Conservation (phyloP, 306 rosid genomes). For the Psophocarpus tetragonolobus region DNA sequence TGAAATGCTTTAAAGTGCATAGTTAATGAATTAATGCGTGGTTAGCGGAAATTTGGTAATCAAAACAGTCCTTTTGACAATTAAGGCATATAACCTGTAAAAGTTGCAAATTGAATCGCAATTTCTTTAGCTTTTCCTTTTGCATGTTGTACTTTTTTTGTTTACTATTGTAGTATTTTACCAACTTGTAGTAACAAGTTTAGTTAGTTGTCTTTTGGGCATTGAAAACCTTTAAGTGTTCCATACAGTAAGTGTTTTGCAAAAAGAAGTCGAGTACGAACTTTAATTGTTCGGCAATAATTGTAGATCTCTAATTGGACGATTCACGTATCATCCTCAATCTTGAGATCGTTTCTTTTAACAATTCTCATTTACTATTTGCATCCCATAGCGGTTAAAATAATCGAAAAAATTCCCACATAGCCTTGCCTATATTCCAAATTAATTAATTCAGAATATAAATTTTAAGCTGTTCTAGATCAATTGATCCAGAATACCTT, state of each 20-base stretch:
- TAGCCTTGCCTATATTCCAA: too few species aligned
- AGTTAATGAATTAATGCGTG: constrained; percentile 50
- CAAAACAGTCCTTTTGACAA: neutral
- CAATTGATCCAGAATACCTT: too few species aligned
- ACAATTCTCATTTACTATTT: too few species aligned
- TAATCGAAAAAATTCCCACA: too few species aligned
- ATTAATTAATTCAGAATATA: too few species aligned
- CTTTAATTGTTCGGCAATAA: too few species aligned
- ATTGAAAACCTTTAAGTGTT: neutral
- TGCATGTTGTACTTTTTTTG: neutral
- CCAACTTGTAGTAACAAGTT: neutral
- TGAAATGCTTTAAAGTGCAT: constrained; percentile 87
- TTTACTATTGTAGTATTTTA: neutral
- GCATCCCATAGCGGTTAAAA: too few species aligned
- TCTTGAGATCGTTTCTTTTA: too few species aligned
- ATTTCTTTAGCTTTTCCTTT: neutral
- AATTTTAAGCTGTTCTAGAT: too few species aligned
- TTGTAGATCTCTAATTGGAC: too few species aligned
- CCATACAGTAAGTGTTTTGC: neutral
- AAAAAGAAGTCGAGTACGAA: neutral
- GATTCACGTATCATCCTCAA: too few species aligned
- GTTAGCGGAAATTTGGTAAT: constrained; percentile 22
- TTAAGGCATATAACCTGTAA: constrained; percentile 3
- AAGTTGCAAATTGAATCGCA: neutral
- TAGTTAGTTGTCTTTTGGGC: neutral